Base-by-base conservation (phyloP, 2,329 filamentous ascomycete species). In the Anthostomella pinea region DNA sequence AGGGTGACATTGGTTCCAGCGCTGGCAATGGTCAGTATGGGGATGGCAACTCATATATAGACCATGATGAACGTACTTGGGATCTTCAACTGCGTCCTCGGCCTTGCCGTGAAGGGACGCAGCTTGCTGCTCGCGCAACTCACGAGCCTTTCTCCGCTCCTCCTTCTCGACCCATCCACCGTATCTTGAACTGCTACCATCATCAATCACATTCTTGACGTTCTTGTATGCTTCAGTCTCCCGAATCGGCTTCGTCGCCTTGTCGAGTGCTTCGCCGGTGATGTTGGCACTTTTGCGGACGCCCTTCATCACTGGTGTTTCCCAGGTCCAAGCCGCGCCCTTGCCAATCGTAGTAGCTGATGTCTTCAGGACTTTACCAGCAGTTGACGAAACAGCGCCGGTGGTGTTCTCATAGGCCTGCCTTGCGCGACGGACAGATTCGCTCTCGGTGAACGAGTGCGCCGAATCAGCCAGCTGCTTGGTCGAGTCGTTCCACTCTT, bases 401-500 rank as follows among this genome's bases (percentile, higher is more conserved):
- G 89, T 87, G 6, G 90, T 90, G 51, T 86, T 83, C 56, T 87
- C 82, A 61, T 95, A 96, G 6, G 88, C 91, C 50, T 88, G 82
- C 49, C 86, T 81, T 19, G 91, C 93, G 53, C 81, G 81, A 57
- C 88, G 84, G 11, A 98, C 87, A 13, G 84, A 86, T 58, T 96
- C 90, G 58, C 89, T 96, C 67, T 97, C 91, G 20, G 83, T 83
- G 59, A 98, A 93, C 56, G 96, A 83, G 58, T 95, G 85, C 13
- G 91, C 88, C 5, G 85, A 87, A 31, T 87, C 87, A 13, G 87
- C 86, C 26, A 98, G 77, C 49, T 93, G 87, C 70, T 98, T 97
- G 26, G 91, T 98, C 27, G 88, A 95, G 60, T 98, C 93, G 58
- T 98, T 95, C 93, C 93, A 98, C 64, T 98, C 93, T 61, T 97